Evolutionary conservation across 352 stramenopile species (phyloP), one percentile per base, ranked within the genome.

Genomic region (Phytophthora cryptogea): DNA sequence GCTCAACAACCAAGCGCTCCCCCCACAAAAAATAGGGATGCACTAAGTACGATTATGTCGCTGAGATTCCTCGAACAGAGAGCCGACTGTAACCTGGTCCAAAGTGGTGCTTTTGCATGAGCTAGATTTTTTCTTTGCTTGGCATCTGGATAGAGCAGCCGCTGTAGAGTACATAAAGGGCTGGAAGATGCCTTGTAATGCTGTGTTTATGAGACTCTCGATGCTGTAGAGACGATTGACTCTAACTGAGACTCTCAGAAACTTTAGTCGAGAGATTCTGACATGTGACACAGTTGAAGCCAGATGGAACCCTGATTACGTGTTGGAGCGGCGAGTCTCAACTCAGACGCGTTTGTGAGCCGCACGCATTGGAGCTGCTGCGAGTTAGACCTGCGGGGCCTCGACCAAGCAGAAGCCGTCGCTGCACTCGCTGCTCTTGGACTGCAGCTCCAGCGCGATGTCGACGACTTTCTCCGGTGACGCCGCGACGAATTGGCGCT

Each of bases 381-480:
- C 16, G 17, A 23, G 40, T 81, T 78, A 93, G 39, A 88, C 70
- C 52, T 82, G 70, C 10, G 80, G 80, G 37, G 74, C 84, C 23
- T 93, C 81, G 47, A 93, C 82, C 63, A 93, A 54, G 40, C 60
- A 80, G 53, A 84, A 93, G 50, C 80, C 84, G 54, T 93, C 84
- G 66, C 84, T 93, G 66, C 80, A 91, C 67, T 93, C 84, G 81
- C 84, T 93, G 59, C 68, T 80, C 61, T 88, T 88, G 36, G 78
- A 82, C 59, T 76, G 64, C 35, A 76, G 37, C 52, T 93, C 84
- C 28, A 91, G 47, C 7, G 64, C 54, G 26, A 41, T 54, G 30
- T 40, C 31, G 5, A 61, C 46, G 16, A 86, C 63, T 35, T 80
- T 65, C 17, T 74, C 48, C 16, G 60, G 59, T 8, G 66, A 70